Base-by-base conservation (phyloP, 2,329 filamentous ascomycete genomes). In the Shiraia sp. region DNA sequence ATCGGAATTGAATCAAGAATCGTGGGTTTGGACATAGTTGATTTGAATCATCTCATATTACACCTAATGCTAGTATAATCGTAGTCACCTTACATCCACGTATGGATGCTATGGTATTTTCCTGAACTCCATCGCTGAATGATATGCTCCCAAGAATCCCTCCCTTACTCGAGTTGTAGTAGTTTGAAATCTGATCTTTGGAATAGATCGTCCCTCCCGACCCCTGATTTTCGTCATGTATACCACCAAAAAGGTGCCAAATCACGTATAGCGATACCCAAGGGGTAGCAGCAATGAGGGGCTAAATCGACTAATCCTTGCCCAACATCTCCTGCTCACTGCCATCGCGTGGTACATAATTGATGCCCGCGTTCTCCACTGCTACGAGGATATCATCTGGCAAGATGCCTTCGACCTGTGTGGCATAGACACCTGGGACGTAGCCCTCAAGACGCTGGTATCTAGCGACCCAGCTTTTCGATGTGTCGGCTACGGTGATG, bases 361-460 rank as follows among this genome's bases (percentile, higher is more conserved):
- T 79, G 35, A 84, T 72, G 12, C 82, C 82, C 6, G 79, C 76
- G 54, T 77, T 79, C 65, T 84, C 80, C 23, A 81, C 70, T 25
- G 73, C 74, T 26, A 72, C 71, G 22, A 82, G 70, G 27, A 79
- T 75, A 42, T 85, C 81, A 29, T 80, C 78, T 0, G 81, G 79
- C 35, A 85, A 63, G 48, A 88, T 83, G 13, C 93, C 93, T 23
- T 87, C 90, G 16, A 99, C 93, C 75, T 97, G 96, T 41, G 90
- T 88, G 13, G 93, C 93, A 73, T 99, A 99, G 43, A 95, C 85
- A 39, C 93, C 93, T 12, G 83, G 81, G 37, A 93, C 86, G 69
- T 95, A 97, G 40, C 82, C 83, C 67, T 96, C 89, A 45, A 99
- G 74, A 7, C 93, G 82, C 77, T 97, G 90, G 87, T 91, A 97